These are phyloP conservation scores for Spergularia bocconei DNA, from an alignment of 148 eudicot genomes.

Conservation along the genomic window DNA sequence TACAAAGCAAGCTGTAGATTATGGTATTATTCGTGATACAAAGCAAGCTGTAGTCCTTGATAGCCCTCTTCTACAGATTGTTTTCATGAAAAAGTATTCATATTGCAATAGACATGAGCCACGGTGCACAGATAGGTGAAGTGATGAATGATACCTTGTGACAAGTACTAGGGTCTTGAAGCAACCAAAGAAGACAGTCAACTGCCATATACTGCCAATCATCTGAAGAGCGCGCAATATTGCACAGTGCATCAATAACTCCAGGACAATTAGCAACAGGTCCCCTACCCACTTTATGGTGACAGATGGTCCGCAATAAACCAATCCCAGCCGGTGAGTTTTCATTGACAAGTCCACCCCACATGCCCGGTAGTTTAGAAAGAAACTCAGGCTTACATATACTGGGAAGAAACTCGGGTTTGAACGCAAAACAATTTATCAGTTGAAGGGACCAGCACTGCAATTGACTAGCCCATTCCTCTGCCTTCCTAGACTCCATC, in stretches of 20 bases:
- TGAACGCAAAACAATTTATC: conserved; percentile 92
- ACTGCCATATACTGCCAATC: conserved; percentile 99
- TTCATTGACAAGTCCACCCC: conserved; percentile 99
- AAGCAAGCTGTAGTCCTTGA: neutral
- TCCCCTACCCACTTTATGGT: conserved; percentile 87
- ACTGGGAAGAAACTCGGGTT: conserved; percentile 70
- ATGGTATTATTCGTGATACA: neutral
- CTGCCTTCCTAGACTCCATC: conserved; percentile 98
- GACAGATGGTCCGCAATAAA: conserved; percentile 83
- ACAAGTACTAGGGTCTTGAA: conserved; percentile 86
- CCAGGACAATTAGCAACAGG: conserved; percentile 87
- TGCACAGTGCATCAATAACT: conserved; percentile 80
- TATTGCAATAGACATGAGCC: conserved; percentile 3
- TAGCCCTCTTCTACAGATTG: neutral
- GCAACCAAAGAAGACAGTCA: conserved; percentile 93
- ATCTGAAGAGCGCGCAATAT: conserved; percentile 94
- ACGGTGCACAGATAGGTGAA: no score
- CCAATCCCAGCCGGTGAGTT: conserved; percentile 97
- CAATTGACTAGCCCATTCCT: conserved; percentile 99
- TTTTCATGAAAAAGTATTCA: neutral
- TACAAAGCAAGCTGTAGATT: neutral
- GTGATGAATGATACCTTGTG: conserved; percentile 60
- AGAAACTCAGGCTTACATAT: conserved; percentile 89
- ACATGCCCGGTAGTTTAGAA: conserved; percentile 80
- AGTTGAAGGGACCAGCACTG: conserved; percentile 99